Conservation (phyloP, 2,329 filamentous ascomycete species). For the Penicillium olsonii region DNA sequence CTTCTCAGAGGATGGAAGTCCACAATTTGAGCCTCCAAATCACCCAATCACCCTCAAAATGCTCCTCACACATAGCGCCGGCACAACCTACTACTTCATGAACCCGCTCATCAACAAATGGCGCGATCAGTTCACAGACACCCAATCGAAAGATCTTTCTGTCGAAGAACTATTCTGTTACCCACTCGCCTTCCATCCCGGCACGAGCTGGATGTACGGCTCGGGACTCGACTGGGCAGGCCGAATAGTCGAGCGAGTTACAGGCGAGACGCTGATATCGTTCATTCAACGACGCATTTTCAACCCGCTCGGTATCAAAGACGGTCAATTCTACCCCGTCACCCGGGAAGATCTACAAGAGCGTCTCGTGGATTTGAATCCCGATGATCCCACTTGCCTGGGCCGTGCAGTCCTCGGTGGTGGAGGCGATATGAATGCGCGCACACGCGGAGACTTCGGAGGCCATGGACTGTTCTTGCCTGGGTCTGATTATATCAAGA, state of each 20-base stretch:
- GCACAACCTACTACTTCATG: constrained; percentile 50
- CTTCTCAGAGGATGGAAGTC: constrained; percentile 47
- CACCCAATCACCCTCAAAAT: constrained; percentile 52
- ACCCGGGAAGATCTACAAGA: constrained; percentile 38
- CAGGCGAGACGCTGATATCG: constrained; percentile 45
- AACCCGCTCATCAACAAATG: constrained; percentile 40
- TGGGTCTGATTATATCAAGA: constrained; percentile 31
- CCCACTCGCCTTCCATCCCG: constrained; percentile 55
- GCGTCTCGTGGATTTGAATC: constrained; percentile 42
- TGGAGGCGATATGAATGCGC: constrained; percentile 34
- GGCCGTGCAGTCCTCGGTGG: constrained; percentile 41
- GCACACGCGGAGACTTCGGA: constrained; percentile 40
- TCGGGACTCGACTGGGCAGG: constrained; percentile 57
- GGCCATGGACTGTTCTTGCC: constrained; percentile 47
- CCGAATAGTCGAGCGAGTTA: constrained; percentile 52
- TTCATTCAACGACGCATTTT: constrained; percentile 50
- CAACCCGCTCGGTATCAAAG: constrained; percentile 45
- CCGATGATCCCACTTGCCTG: constrained; percentile 38
- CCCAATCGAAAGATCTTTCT: constrained; percentile 22
- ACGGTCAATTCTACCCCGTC: constrained; percentile 44
- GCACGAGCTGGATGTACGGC: constrained; percentile 54
- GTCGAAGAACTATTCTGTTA: constrained; percentile 48
- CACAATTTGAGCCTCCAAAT: constrained; percentile 34
- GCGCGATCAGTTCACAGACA: constrained; percentile 32
- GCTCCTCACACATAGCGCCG: constrained; percentile 56